A percentile compares a stretch with the other conserved stretches of the same genome.
Evolutionary conservation across 2,329 filamentous ascomycete genomes (phyloP).

Genomic region (Didymella keratinophila): DNA sequence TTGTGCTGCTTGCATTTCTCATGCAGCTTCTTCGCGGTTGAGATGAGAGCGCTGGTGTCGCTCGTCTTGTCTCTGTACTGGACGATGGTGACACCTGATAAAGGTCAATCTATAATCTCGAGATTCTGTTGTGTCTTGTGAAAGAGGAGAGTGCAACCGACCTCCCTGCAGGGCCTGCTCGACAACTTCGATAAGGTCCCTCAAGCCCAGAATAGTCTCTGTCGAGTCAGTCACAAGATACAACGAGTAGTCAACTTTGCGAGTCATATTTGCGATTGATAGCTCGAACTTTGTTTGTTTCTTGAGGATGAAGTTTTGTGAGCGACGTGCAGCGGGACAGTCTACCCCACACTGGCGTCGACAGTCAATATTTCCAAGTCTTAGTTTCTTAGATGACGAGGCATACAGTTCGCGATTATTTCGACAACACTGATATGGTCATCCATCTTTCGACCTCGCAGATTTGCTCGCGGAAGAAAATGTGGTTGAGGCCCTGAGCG

Average conservation of each 20-base stretch:
- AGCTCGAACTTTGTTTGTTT: not conserved
- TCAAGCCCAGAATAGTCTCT: conserved; percentile 77
- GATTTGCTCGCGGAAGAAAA: not conserved
- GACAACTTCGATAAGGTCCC: conserved; percentile 76
- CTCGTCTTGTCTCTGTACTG: conserved; percentile 90
- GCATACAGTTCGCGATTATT: not conserved
- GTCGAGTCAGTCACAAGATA: conserved; percentile 96
- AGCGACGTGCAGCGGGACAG: conserved; percentile 4
- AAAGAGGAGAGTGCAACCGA: conserved; percentile 37
- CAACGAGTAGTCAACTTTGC: conserved; percentile 74
- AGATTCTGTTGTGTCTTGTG: not conserved
- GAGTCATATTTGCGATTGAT: conserved; percentile 50
- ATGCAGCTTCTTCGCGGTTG: conserved; percentile 76
- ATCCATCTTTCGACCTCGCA: not conserved
- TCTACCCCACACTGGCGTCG: conserved; percentile 16
- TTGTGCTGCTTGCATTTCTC: conserved; percentile 69
- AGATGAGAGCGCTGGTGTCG: conserved; percentile 74
- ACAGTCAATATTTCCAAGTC: conserved; percentile 3
- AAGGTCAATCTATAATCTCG: not conserved
- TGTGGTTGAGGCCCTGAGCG: not conserved
- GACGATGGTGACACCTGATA: conserved; percentile 74
- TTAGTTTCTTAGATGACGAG: not conserved
- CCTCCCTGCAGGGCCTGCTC: conserved; percentile 78
- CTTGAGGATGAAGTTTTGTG: not conserved
- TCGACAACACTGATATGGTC: not conserved